phyloP scores from a whole-genome alignment of 2,329 filamentous ascomycete species.

The Fusarium goolgardi region DNA sequence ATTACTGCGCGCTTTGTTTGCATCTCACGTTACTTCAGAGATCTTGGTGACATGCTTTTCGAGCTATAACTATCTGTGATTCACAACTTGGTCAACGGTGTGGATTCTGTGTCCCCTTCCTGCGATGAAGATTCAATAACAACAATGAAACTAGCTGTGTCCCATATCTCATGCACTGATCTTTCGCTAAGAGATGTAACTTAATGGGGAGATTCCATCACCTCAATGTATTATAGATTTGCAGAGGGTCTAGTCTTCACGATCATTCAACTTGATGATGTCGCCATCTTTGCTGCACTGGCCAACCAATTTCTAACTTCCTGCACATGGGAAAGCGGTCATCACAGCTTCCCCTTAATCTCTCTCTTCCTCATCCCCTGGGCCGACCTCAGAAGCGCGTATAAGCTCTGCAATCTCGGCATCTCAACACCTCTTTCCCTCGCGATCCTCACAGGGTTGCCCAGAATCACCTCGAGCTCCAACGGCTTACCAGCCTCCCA shows the following conservation, averaged over 20 bases:
- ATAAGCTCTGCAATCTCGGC: slow-evolving; percentile 74
- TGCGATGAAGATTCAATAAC: background rate
- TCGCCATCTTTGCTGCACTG: background rate
- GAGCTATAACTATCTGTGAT: background rate
- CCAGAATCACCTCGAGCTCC: slow-evolving; percentile 79
- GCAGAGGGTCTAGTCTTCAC: background rate
- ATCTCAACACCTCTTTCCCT: slow-evolving; percentile 71
- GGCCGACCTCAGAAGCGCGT: slow-evolving; percentile 72
- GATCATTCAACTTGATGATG: background rate
- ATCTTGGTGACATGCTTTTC: background rate
- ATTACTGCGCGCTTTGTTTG: background rate
- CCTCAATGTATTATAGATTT: background rate
- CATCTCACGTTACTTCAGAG: background rate
- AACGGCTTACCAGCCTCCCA: slow-evolving; percentile 74
- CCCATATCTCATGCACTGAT: background rate
- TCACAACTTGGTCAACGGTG: background rate
- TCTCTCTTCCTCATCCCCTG: slow-evolving; percentile 63
- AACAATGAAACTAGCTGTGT: background rate
- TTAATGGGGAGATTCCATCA: background rate
- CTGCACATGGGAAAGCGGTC: background rate
- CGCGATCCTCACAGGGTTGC: slow-evolving; percentile 76
- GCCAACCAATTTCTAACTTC: background rate
- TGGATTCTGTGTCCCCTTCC: background rate
- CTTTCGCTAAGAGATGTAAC: background rate
- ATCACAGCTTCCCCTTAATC: slow-evolving; percentile 43